Percentiles rank a stretch among this genome's conserved stretches.
These are phyloP conservation scores for Coemansia sp. DNA, from an alignment of 192 early-diverging fungal species.

Conservation along the genomic window DNA sequence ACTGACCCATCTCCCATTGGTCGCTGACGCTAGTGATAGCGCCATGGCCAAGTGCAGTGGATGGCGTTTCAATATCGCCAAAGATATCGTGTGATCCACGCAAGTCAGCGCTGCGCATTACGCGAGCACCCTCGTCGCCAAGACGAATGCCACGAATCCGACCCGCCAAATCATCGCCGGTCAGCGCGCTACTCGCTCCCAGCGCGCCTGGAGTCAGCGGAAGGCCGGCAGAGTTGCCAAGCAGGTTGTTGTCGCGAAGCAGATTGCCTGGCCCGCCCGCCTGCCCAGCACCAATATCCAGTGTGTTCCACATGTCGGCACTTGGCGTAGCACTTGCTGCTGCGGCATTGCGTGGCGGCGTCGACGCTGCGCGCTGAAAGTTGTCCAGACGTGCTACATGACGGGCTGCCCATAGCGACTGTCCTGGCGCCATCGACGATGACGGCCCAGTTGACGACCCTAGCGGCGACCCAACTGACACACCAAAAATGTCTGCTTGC, in stretches of 20 bases:
- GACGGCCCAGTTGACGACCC: constrained; percentile 9
- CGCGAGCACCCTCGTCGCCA: constrained; percentile 31
- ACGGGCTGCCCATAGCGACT: constrained; percentile 46
- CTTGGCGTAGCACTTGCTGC: constrained; percentile 8
- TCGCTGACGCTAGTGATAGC: constrained; percentile 26
- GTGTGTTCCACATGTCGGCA: constrained; percentile 26
- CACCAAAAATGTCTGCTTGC: constrained; percentile 39
- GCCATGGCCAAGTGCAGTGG: constrained; percentile 15
- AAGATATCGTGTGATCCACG: constrained; percentile 38
- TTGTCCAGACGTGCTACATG: constrained; percentile 46
- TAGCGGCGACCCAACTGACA: constrained; percentile 29
- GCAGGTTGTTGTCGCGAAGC: constrained; percentile 21
- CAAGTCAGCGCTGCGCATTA: constrained; percentile 42
- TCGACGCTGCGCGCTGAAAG: constrained; percentile 49
- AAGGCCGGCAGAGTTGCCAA: constrained; percentile 4
- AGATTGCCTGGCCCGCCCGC: constrained; percentile 1
- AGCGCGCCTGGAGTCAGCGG: constrained; percentile 18
- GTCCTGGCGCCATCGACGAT: constrained; percentile 20
- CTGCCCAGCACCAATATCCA: constrained; percentile 15
- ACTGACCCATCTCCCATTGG: constrained; percentile 41
- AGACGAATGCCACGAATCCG: constrained; percentile 36
- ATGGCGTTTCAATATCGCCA: constrained; percentile 36
- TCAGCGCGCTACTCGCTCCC: constrained; percentile 17
- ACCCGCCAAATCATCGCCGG: constrained; percentile 32
- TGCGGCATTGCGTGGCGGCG: constrained; percentile 40